These are phyloP conservation scores for Tetradesmus lagerheimii DNA, from an alignment of 139 green algal genomes.

Conservation along the genomic window DNA sequence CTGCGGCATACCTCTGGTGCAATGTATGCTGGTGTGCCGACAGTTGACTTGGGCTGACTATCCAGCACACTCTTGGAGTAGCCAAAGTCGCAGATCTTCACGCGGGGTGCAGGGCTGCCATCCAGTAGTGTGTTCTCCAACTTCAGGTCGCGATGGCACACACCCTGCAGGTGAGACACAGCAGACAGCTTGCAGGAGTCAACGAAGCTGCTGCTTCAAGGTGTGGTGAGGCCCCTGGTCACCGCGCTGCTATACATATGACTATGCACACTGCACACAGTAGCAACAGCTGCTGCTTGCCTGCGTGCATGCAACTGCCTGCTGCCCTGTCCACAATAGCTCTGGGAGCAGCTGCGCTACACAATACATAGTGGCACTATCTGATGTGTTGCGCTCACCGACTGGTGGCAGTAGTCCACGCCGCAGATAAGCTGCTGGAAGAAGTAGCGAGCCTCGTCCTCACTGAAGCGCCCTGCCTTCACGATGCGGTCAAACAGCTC, in stretches of 20 bases:
- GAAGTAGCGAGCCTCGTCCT: slow-evolving; percentile 98
- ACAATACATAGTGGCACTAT: too few species aligned
- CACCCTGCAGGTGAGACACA: slow-evolving; percentile 70
- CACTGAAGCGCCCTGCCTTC: slow-evolving; percentile 90
- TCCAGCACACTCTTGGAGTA: slow-evolving; percentile 91
- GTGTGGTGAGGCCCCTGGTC: too few species aligned
- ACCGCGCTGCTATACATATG: too few species aligned
- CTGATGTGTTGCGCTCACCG: slow-evolving; percentile 59
- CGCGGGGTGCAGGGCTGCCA: slow-evolving; percentile 76
- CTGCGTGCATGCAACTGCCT: too few species aligned
- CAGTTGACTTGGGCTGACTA: slow-evolving; percentile 97
- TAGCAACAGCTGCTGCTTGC: too few species aligned
- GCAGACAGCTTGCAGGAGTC: background rate
- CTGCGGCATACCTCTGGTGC: slow-evolving; percentile 78
- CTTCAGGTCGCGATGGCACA: slow-evolving; percentile 98
- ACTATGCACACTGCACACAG: too few species aligned
- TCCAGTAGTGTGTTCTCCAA: slow-evolving; percentile 99
- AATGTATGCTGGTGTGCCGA: slow-evolving; percentile 99
- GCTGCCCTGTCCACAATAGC: too few species aligned
- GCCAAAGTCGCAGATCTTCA: slow-evolving; percentile 99
- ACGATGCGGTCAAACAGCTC: slow-evolving; percentile 99
- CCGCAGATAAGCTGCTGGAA: slow-evolving; percentile 98
- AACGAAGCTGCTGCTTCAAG: too few species aligned
- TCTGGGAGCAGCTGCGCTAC: too few species aligned
- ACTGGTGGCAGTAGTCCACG: slow-evolving; percentile 94